phyloP scores from a whole-genome alignment of 108 stramenopile species.

The Parietichytrium sp. region DNA sequence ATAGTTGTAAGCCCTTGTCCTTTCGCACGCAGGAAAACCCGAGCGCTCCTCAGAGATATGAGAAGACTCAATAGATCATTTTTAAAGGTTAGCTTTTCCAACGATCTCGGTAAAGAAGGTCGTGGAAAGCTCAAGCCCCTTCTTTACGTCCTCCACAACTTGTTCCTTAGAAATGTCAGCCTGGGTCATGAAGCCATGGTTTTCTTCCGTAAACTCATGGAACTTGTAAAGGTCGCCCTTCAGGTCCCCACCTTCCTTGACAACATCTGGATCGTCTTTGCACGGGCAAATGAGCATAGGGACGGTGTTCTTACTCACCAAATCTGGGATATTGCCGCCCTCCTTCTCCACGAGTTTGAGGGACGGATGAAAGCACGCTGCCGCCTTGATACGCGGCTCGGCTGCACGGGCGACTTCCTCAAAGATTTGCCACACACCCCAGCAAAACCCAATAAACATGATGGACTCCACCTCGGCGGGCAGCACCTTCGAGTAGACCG shows the following conservation, averaged over 20 bases:
- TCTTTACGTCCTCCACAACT: not conserved
- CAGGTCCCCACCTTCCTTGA: not conserved
- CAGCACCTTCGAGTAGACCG: not conserved
- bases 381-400: not conserved
- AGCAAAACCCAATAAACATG: not conserved
- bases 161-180: not conserved
- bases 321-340: not conserved
- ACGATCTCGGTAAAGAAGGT: not conserved
- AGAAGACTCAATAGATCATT: too few species aligned
- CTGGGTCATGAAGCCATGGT: constrained; percentile 19
- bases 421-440: not conserved
- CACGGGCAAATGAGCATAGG: not conserved
- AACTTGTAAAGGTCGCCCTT: not conserved
- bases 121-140: not conserved
- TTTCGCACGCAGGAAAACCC: too few species aligned
- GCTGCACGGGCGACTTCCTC: not conserved
- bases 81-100: too few species aligned
- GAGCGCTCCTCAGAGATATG: too few species aligned
- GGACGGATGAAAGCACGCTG: not conserved
- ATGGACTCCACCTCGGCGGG: constrained; percentile 14
- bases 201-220: not conserved
- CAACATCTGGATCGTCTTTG: not conserved
- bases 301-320: not conserved
- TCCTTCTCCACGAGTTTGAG: not conserved
- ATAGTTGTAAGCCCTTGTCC: too few species aligned